These are phyloP conservation scores for Schrenkiella parvula DNA, from an alignment of 345 rosid genomes.

Conservation along the genomic window DNA sequence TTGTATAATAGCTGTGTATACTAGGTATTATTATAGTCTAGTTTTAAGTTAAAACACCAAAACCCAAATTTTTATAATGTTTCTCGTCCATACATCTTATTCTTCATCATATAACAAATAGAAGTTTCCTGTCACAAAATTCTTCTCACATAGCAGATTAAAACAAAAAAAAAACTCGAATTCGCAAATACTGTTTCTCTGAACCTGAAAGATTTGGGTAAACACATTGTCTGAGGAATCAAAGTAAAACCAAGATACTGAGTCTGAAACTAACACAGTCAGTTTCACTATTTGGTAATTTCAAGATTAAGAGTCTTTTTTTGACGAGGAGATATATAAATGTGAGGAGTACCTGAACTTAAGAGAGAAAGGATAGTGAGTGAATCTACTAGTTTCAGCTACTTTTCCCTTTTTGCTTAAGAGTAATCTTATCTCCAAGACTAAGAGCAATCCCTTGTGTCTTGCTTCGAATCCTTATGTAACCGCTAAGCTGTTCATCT, in stretches of 20 bases:
- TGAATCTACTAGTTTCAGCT: constrained; percentile 5
- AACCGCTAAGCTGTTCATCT: constrained; percentile 71
- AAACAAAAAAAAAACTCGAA: neutral
- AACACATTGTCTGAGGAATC: constrained; percentile 9
- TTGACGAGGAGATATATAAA: neutral
- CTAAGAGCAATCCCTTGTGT: constrained; percentile 82
- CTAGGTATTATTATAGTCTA: no score
- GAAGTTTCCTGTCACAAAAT: neutral
- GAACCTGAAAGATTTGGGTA: constrained; percentile 17
- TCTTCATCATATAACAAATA: neutral
- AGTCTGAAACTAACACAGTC: neutral
- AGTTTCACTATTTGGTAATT: constrained; percentile 5
- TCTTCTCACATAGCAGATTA: neutral
- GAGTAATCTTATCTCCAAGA: constrained; percentile 35
- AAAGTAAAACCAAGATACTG: neutral
- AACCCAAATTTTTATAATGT: neutral
- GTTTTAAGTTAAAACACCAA: neutral
- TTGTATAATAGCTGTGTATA: no score
- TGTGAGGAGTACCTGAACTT: constrained; percentile 10
- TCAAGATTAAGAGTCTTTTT: neutral
- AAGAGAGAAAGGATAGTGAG: neutral
- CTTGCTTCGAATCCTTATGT: constrained; percentile 82
- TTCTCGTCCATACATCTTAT: constrained; percentile 8
- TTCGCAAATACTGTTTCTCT: constrained; percentile 8
- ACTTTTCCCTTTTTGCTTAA: constrained; percentile 30